Conservation (phyloP, 768 basidiomycete genomes). For the Hygrophorus russula region DNA sequence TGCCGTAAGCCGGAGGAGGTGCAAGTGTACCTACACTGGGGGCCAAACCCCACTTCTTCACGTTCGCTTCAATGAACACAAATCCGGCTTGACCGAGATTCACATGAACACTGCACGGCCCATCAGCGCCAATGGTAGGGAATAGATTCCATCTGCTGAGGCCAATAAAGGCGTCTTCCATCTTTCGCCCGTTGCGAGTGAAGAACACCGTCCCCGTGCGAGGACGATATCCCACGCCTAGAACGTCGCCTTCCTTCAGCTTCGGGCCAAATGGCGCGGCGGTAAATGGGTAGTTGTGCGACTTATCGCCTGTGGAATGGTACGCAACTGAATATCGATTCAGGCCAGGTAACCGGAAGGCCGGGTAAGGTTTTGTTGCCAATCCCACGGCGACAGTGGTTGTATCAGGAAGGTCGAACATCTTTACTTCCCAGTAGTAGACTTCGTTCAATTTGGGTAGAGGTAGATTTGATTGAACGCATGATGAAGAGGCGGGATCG, state of each 20-base stretch:
- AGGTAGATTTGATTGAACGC: slow-evolving; percentile 93
- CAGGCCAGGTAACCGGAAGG: slow-evolving; percentile 84
- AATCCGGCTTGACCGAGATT: slow-evolving; percentile 98
- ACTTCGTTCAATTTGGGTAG: slow-evolving; percentile 97
- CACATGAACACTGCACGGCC: slow-evolving; percentile 92
- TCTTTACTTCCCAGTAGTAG: slow-evolving; percentile 99
- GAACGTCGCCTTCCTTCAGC: slow-evolving; percentile 88
- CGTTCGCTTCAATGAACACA: slow-evolving; percentile 98
- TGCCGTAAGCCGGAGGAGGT: slow-evolving; percentile 96
- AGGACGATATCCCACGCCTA: slow-evolving; percentile 93
- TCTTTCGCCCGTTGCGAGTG: slow-evolving; percentile 93
- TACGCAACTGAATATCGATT: slow-evolving; percentile 88
- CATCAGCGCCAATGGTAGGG: slow-evolving; percentile 93
- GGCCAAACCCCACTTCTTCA: slow-evolving; percentile 99
- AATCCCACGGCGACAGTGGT: slow-evolving; percentile 90
- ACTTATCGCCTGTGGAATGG: slow-evolving; percentile 94
- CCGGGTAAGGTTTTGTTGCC: slow-evolving; percentile 94
- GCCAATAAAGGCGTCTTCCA: slow-evolving; percentile 92
- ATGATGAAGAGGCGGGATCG: slow-evolving; percentile 90
- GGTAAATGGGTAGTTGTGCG: slow-evolving; percentile 94
- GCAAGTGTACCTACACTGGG: slow-evolving; percentile 96
- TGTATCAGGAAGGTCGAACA: slow-evolving; percentile 87
- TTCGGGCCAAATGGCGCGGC: slow-evolving; percentile 70
- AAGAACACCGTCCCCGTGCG: slow-evolving; percentile 98
- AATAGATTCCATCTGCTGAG: slow-evolving; percentile 89